A percentile compares a stretch with the other conserved stretches of the same genome.
Conservation (phyloP, 192 early-diverging fungal genomes). For the Coemansia reversa region DNA sequence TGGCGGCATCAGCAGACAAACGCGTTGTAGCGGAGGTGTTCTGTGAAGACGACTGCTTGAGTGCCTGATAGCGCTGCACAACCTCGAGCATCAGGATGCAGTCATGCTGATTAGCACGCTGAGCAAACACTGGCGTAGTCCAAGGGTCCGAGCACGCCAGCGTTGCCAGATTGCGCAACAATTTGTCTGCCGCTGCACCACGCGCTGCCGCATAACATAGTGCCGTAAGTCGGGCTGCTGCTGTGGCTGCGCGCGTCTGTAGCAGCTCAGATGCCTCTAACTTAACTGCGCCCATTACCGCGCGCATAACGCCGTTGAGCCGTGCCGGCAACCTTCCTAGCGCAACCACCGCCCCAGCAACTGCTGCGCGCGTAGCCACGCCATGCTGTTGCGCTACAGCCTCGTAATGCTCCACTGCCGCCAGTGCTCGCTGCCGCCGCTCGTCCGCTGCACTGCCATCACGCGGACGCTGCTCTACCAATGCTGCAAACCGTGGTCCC, state of each 20-base stretch:
- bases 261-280: slow-evolving; percentile 57
- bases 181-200: slow-evolving; percentile 71
- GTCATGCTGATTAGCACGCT: slow-evolving; percentile 32
- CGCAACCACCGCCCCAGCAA: slow-evolving; percentile 79
- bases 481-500: slow-evolving; percentile 42
- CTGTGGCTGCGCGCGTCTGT: slow-evolving; percentile 58
- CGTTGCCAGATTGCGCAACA: slow-evolving; percentile 82
- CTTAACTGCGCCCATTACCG: slow-evolving; percentile 86
- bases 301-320: slow-evolving; percentile 79
- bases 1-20: slow-evolving; percentile 15
- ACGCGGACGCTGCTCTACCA: neutral
- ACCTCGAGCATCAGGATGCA: slow-evolving; percentile 46
- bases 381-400: slow-evolving; percentile 66
- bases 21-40: neutral
- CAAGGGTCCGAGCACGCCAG: slow-evolving; percentile 82
- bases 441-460: slow-evolving; percentile 47
- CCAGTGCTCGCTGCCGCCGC: slow-evolving; percentile 61
- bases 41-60: slow-evolving; percentile 4
- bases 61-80: slow-evolving; percentile 40
- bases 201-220: slow-evolving; percentile 26
- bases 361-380: slow-evolving; percentile 60
- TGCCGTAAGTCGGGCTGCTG: slow-evolving; percentile 53
- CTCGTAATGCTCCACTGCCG: slow-evolving; percentile 66
- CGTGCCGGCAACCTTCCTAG: slow-evolving; percentile 76
- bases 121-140: slow-evolving; percentile 63